Base-by-base conservation (phyloP, 441 rosid species). In the Erodium texanum region DNA sequence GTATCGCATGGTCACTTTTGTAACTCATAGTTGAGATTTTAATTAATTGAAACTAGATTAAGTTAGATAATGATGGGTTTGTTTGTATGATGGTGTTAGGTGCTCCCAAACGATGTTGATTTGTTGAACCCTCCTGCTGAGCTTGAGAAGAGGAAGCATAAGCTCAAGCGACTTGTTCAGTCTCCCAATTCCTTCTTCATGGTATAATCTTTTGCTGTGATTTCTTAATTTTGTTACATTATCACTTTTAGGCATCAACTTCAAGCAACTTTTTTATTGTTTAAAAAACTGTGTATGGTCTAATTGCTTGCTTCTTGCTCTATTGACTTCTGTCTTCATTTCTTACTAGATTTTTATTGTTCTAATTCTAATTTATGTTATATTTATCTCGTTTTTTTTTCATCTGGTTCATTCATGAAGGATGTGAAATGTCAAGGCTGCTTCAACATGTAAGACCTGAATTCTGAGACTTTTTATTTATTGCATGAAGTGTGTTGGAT, bases 141-240 rank as follows among this genome's bases (percentile, higher is more conserved):
- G 82, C 82, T 84, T 64, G 93, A 87, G 84, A 87, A 87, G 86
- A 85, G 78, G 81, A 87, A 87, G 80, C 93, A 87, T 79, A 87
- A 87, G 86, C 90, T 85, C 81, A 87, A 87, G 79, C 93, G 87
- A 68, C 87, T 87, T 19, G 90, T 87, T 63, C 90, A 84, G 62
- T 78, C 90, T 3, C 89, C 93, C 0, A 85, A 87, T 68, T 87
- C 90, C 7, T 87, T 83, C 65, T 87, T 87, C 86, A 84, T 85
- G 90, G 90, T 87, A 52, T 52, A 41, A 41, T 41, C 14, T 9
- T 41, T 41, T 41, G 48, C 15, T 41, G 4, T 41, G 1, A 41
- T 41, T 41, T 41, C 48, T 41, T 9, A 41, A 41, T 41, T 41
- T 41, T 0, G 1, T 41, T 41, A 2, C 1, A 41, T 10, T 41